Evolutionary conservation across 2,329 filamentous ascomycete species (phyloP).

Genomic region (Aureobasidium melanogenum): DNA sequence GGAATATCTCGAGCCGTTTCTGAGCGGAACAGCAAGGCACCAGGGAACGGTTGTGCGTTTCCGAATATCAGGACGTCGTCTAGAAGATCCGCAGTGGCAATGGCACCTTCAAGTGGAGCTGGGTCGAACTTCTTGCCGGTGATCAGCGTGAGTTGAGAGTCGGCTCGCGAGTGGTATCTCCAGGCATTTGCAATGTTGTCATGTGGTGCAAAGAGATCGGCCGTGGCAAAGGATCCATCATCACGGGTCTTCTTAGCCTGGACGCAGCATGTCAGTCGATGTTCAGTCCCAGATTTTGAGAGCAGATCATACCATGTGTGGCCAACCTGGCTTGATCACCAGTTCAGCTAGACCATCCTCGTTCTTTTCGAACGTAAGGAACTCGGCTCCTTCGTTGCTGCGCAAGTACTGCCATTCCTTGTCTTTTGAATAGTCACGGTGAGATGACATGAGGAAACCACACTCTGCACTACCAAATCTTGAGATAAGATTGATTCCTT

Average conservation of each 20-base stretch:
- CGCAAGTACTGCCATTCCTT: slow-evolving; percentile 55
- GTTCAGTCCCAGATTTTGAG: neutral
- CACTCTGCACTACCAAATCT: slow-evolving; percentile 59
- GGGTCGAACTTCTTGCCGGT: slow-evolving; percentile 65
- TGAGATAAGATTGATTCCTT: slow-evolving; percentile 49
- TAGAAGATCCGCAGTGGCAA: slow-evolving; percentile 37
- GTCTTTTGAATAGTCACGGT: slow-evolving; percentile 46
- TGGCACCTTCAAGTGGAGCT: slow-evolving; percentile 48
- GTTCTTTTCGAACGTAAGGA: slow-evolving; percentile 41
- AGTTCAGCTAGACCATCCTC: slow-evolving; percentile 43
- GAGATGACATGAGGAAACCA: slow-evolving; percentile 56
- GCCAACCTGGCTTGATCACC: slow-evolving; percentile 48
- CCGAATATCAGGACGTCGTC: slow-evolving; percentile 55
- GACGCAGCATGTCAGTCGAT: neutral
- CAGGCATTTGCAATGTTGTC: slow-evolving; percentile 44
- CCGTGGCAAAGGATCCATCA: slow-evolving; percentile 54
- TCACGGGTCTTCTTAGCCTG: slow-evolving; percentile 46
- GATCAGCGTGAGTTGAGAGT: slow-evolving; percentile 52
- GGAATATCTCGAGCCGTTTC: slow-evolving; percentile 19
- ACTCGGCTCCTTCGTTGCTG: slow-evolving; percentile 24
- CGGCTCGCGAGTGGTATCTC: slow-evolving; percentile 53
- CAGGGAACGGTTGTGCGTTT: slow-evolving; percentile 46
- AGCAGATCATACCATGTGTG: slow-evolving; percentile 36
- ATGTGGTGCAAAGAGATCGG: slow-evolving; percentile 54
- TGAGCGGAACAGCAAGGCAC: slow-evolving; percentile 45